Conservation (phyloP, 768 basidiomycete genomes). For the Solioccasus polychromus region DNA sequence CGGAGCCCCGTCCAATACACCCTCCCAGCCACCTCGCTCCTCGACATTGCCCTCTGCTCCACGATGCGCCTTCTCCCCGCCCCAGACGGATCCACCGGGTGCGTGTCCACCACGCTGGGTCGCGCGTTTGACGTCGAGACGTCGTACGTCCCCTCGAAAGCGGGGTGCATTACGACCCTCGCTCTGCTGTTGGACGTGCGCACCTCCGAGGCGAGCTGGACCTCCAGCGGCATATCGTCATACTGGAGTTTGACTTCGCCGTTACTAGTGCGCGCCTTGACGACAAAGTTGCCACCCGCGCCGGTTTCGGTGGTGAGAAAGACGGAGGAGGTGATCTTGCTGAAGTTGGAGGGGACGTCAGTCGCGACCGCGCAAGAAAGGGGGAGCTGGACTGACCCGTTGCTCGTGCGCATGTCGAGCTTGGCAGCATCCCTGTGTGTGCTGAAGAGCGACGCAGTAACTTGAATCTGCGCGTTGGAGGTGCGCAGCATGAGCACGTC, state of each 20-base stretch:
- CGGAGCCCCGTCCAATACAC: conserved; percentile 16
- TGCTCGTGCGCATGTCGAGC: conserved; percentile 23
- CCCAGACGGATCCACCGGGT: conserved; percentile 30
- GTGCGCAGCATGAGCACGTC: conserved; percentile 30
- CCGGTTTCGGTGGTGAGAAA: conserved; percentile 28
- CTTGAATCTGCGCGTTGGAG: conserved; percentile 34
- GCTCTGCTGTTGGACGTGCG: conserved; percentile 34
- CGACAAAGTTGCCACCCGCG: conserved; percentile 29
- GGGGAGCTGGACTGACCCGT: conserved; percentile 11
- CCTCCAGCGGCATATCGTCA: conserved; percentile 28
- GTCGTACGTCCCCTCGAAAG: conserved; percentile 40
- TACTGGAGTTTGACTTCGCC: conserved; percentile 26
- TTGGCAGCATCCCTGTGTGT: neutral
- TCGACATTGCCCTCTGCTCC: neutral
- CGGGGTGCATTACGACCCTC: conserved; percentile 27
- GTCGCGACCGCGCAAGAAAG: neutral
- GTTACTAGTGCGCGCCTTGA: conserved; percentile 36
- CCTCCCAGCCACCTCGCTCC: conserved; percentile 5
- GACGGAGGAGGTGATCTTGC: conserved; percentile 18
- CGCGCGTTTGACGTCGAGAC: conserved; percentile 26
- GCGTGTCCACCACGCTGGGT: conserved; percentile 7
- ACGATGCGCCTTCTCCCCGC: conserved; percentile 28
- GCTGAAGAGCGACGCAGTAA: conserved; percentile 25
- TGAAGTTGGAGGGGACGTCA: conserved; percentile 5
- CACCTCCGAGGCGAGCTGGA: conserved; percentile 30